Evolutionary conservation across 2,329 filamentous ascomycete species (phyloP).

Genomic region (Ascochyta clinopodiicola): DNA sequence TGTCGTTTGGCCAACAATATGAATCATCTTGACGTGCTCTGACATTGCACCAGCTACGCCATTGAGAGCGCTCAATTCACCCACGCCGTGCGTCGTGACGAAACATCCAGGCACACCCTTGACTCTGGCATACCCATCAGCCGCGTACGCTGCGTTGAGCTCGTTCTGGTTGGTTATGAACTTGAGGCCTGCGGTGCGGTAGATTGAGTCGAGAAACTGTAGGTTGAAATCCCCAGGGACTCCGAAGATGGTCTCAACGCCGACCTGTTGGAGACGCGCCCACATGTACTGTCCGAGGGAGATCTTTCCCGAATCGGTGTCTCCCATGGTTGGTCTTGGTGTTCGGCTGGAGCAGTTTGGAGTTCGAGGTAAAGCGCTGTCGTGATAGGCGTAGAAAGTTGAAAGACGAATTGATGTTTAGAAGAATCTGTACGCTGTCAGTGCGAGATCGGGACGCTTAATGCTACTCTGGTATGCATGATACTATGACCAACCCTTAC

Average conservation of each 20-base stretch:
- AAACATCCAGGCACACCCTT: conserved; percentile 58
- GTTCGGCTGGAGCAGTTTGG: background rate
- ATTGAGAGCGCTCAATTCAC: conserved; percentile 56
- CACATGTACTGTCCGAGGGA: conserved; percentile 53
- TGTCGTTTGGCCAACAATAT: conserved; percentile 55
- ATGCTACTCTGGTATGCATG: background rate
- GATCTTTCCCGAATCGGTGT: conserved; percentile 37
- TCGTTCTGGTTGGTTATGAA: conserved; percentile 65
- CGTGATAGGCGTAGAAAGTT: background rate
- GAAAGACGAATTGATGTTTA: too few relatives aligned
- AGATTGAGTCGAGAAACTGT: conserved; percentile 54
- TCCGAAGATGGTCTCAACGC: conserved; percentile 51
- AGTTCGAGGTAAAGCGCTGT: background rate
- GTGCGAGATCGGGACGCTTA: background rate
- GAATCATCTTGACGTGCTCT: conserved; percentile 54
- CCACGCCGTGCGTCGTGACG: conserved; percentile 68
- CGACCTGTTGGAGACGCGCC: conserved; percentile 51
- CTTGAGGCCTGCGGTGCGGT: conserved; percentile 47
- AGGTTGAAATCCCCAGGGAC: conserved; percentile 57
- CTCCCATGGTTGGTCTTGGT: conserved; percentile 4
- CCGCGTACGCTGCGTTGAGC: conserved; percentile 64
- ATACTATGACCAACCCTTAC: background rate
- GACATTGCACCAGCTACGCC: conserved; percentile 53
- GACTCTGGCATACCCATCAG: conserved; percentile 64
- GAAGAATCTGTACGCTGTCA: background rate